phyloP scores from a whole-genome alignment of 2,329 filamentous ascomycete species.

The Apiospora phragmitis region DNA sequence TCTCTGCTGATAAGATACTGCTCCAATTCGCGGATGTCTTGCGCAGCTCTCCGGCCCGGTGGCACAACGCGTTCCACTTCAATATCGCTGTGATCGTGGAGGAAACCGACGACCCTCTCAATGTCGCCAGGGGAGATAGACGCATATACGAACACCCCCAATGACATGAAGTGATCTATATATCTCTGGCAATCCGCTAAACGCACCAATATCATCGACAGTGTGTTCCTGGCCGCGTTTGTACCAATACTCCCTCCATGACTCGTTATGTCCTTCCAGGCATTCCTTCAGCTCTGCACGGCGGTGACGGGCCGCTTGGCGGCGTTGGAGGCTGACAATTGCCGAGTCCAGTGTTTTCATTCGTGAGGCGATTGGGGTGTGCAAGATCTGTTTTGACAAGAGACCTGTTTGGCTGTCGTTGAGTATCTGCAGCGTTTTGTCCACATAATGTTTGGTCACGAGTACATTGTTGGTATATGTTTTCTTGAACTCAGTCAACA shows the following conservation, averaged over 20 bases:
- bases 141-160: constrained; percentile 14
- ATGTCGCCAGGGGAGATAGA: constrained; percentile 15
- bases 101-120: constrained; percentile 14
- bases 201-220: background rate
- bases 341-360: background rate
- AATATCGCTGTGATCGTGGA: background rate
- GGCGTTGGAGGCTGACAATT: background rate
- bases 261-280: background rate
- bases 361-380: background rate
- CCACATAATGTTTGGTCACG: background rate
- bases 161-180: constrained; percentile 15
- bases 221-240: background rate
- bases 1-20: background rate
- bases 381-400: background rate
- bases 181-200: background rate
- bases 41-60: background rate
- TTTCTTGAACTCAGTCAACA: background rate
- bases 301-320: background rate
- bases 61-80: background rate
- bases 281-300: background rate
- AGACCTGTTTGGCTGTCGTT: background rate
- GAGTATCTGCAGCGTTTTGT: background rate
- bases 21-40: background rate
- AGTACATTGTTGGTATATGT: background rate
- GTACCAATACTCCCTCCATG: background rate